These are phyloP conservation scores for Hypoxylon sp. DNA, from an alignment of 2,329 filamentous ascomycete species.

Conservation along the genomic window DNA sequence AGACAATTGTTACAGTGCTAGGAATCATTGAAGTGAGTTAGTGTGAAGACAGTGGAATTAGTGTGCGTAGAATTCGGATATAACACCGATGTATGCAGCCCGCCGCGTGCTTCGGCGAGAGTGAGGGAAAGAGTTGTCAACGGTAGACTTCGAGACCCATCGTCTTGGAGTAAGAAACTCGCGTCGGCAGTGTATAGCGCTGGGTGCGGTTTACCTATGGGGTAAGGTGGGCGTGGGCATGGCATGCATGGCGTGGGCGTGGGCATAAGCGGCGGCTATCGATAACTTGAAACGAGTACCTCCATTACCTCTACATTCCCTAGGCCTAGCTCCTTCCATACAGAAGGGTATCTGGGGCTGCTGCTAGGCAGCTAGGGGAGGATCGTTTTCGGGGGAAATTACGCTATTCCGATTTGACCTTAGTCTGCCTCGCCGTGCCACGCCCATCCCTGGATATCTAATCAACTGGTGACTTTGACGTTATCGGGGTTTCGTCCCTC, in stretches of 20 bases:
- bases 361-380: constrained; percentile 1
- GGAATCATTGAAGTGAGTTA: constrained; percentile 18
- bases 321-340: constrained; percentile 5
- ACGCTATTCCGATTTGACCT: constrained; percentile 13
- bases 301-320: background rate
- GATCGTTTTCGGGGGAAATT: constrained; percentile 16
- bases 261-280: constrained; percentile 35
- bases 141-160: constrained; percentile 10
- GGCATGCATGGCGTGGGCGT: too few relatives aligned
- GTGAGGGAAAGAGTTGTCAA: constrained; percentile 25
- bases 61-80: constrained; percentile 24
- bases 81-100: constrained; percentile 26
- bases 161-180: constrained; percentile 12
- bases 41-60: constrained; percentile 31
- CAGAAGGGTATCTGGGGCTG: constrained; percentile 1
- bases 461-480: constrained; percentile 7
- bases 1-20: constrained; percentile 41
- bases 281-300: constrained; percentile 18
- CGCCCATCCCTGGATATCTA: background rate
- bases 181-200: background rate
- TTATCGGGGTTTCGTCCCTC: constrained; percentile 22
- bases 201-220: background rate
- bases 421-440: background rate
- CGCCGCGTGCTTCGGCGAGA: constrained; percentile 17
- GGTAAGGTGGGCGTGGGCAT: background rate